Evolutionary conservation across 2,329 filamentous ascomycete species (phyloP), one percentile per base, ranked within the genome.

Genomic region (Coniochaeta sp.): DNA sequence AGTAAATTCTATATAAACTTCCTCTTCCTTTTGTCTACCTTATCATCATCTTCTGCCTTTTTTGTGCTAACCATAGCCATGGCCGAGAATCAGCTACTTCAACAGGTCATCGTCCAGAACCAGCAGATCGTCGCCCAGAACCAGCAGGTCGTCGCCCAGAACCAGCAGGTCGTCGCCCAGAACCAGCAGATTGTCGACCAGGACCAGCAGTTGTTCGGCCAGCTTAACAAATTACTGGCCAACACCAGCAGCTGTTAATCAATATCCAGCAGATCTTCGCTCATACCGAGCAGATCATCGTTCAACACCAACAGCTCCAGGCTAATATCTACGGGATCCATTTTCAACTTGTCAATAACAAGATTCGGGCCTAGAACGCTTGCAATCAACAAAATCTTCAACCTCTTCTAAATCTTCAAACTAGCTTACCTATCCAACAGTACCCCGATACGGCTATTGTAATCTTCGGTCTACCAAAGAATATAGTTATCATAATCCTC

Each of bases 171-270:
- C 14, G n/a, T n/a, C n/a, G 52, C 59, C 17, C 56, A 72, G 36
- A 71, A 70, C 64, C 34, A 36, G 14, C 34, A 36, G 34, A 36
- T 36, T 12, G 61, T 61, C 60, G 52, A 58, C 17, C 56, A 72
- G 36, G 71, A 70, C 64, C 62, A 63, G 34, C 72, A 69, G 70
- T 67, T 70, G 60, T 60, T 67, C 56, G 61, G 62, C 34, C 68
- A 67, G 22, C 60, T 61, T 17, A 65, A 70, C 52, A 67, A n/a
- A n/a, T 19, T 40, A 40, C 11, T 6, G 38, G 6, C 17, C 6
- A 40, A 9, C n/a, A 40, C 17, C 38, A 40, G 16, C 38, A 40
- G 38, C n/a, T 7, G 3, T 40, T 17, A n/a, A 5, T 17, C 38
- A 40, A 17, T 4, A 65, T 64, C 6, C 70, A 40, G 16, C 38